Conservation (phyloP, 345 rosid genomes). For the Toxicodendron radicans region DNA sequence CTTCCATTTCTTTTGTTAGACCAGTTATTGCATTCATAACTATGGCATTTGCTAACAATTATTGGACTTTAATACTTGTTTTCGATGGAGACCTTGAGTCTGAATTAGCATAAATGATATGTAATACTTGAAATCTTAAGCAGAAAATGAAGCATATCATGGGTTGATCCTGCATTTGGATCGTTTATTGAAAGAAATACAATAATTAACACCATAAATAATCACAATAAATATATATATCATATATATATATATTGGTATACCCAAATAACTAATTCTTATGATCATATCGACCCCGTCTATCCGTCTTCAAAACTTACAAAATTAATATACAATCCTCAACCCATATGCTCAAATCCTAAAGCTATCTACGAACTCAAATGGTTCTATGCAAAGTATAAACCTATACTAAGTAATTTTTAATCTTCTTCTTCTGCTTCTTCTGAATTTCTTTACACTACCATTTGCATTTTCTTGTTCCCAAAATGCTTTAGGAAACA, state of each 20-base stretch:
- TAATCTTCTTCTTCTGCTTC: not conserved
- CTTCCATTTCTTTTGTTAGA: too few relatives aligned
- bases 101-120: too few relatives aligned
- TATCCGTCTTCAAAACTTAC: conserved; percentile 68
- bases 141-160: too few relatives aligned
- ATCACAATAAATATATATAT: conserved; percentile 36
- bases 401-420: conserved; percentile 57
- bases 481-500: conserved; percentile 25
- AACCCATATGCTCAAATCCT: conserved; percentile 62
- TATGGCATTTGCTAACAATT: too few relatives aligned
- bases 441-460: conserved; percentile 41
- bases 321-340: conserved; percentile 84
- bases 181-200: not conserved
- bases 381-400: conserved; percentile 63
- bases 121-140: too few relatives aligned
- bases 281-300: conserved; percentile 44
- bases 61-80: too few relatives aligned
- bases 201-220: conserved; percentile 1
- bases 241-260: conserved; percentile 36
- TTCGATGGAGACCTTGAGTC: too few relatives aligned
- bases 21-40: too few relatives aligned
- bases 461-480: conserved; percentile 38
- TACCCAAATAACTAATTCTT: conserved; percentile 40
- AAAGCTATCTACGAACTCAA: conserved; percentile 52
- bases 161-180: not conserved